phyloP scores from a whole-genome alignment of 2,329 filamentous ascomycete genomes.

The Niveomyces coronatus region DNA sequence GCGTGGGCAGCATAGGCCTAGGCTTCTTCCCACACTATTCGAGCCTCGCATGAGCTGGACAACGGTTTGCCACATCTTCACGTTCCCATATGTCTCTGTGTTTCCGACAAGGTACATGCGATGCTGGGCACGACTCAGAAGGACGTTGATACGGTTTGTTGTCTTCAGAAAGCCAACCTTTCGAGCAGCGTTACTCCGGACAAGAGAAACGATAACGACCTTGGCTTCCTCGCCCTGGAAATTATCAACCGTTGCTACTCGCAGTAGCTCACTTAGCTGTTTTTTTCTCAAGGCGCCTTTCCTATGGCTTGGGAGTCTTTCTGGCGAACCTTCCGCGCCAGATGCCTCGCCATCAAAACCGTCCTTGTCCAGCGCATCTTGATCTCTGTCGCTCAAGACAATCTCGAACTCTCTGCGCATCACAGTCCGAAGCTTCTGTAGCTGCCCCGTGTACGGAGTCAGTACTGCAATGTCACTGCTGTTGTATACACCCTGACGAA shows the following conservation, averaged over 20 bases:
- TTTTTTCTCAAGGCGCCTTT: constrained; percentile 31
- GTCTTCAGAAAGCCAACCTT: constrained; percentile 57
- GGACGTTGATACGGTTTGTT: constrained; percentile 57
- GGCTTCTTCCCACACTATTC: constrained; percentile 34
- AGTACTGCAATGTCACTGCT: constrained; percentile 57
- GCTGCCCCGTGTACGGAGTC: constrained; percentile 53
- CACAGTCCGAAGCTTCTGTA: constrained; percentile 36
- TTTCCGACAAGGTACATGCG: constrained; percentile 64
- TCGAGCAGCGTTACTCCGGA: constrained; percentile 52
- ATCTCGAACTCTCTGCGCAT: constrained; percentile 46
- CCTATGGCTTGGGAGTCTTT: constrained; percentile 4
- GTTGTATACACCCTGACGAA: constrained; percentile 52
- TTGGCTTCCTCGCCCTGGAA: constrained; percentile 71
- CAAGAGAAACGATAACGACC: constrained; percentile 58
- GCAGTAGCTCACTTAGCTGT: constrained; percentile 27
- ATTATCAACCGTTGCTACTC: constrained; percentile 58
- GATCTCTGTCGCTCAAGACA: constrained; percentile 52
- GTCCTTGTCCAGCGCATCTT: constrained; percentile 35
- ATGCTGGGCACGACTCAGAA: constrained; percentile 54
- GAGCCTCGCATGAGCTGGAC: constrained; percentile 17
- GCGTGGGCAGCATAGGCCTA: constrained; percentile 49
- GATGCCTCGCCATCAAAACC: constrained; percentile 22
- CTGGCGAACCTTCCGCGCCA: constrained; percentile 9
- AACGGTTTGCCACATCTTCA: constrained; percentile 42
- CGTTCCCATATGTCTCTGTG: constrained; percentile 39